Evolutionary conservation across 2,329 filamentous ascomycete genomes (phyloP).

Genomic region (Curvularia eragrostidis): DNA sequence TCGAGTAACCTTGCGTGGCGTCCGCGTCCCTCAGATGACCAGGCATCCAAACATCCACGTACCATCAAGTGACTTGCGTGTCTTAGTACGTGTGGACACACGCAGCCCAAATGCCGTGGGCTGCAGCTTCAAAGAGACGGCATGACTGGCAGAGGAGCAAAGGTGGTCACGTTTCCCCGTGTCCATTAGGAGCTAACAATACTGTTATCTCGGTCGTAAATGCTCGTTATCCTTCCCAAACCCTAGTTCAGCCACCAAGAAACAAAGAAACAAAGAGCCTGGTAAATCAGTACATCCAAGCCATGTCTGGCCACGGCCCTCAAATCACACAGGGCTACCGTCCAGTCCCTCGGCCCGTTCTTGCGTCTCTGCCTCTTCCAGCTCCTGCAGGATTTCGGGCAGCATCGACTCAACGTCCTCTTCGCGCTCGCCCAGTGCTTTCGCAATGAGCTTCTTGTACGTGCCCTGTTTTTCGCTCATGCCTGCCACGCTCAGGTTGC

Average conservation of each 20-base stretch:
- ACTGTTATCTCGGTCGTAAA: constrained; percentile 19
- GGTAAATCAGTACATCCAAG: constrained; percentile 6
- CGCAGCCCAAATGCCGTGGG: background rate
- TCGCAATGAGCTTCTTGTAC: constrained; percentile 72
- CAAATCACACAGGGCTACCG: constrained; percentile 36
- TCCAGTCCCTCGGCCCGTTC: constrained; percentile 47
- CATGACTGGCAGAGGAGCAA: background rate
- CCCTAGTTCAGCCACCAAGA: constrained; percentile 2
- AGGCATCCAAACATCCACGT: constrained; percentile 3
- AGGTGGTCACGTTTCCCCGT: background rate
- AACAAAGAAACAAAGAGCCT: background rate
- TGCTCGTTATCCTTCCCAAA: constrained; percentile 14
- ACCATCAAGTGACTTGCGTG: constrained; percentile 15
- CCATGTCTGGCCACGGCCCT: background rate
- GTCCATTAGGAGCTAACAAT: constrained; percentile 15
- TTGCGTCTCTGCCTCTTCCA: constrained; percentile 56
- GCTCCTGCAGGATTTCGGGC: constrained; percentile 57
- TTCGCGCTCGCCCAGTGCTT: constrained; percentile 71
- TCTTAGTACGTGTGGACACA: background rate
- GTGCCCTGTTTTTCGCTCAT: constrained; percentile 75
- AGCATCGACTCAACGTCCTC: constrained; percentile 71
- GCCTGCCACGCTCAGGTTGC: constrained; percentile 71
- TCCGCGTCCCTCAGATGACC: constrained; percentile 9
- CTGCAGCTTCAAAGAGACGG: background rate
- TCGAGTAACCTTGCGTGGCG: constrained; percentile 4